phyloP scores from a whole-genome alignment of 2,329 filamentous ascomycete species.

The Knufia petricola region DNA sequence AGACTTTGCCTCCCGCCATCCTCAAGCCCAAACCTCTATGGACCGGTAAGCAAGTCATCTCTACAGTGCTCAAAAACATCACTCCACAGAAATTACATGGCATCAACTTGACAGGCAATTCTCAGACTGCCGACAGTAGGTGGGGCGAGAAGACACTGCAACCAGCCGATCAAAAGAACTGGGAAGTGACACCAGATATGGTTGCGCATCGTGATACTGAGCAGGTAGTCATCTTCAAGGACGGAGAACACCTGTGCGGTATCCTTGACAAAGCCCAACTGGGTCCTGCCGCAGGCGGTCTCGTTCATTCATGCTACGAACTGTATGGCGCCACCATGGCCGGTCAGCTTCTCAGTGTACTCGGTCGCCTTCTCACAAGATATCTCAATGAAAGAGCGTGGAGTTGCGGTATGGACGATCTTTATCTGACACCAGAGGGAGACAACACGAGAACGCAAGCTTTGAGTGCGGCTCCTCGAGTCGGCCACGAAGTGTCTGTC shows the following conservation, averaged over 20 bases:
- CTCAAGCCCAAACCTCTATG: constrained; percentile 72
- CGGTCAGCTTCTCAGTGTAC: constrained; percentile 76
- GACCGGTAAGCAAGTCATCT: constrained; percentile 95
- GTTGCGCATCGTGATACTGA: constrained; percentile 50
- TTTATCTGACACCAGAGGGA: constrained; percentile 71
- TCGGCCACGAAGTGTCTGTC: constrained; percentile 71
- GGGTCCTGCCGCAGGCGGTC: constrained; percentile 72
- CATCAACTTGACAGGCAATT: constrained; percentile 69
- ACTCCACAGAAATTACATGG: constrained; percentile 65
- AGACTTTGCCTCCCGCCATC: constrained; percentile 70
- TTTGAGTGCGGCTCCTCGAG: constrained; percentile 54
- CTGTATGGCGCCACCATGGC: constrained; percentile 81
- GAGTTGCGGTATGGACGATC: constrained; percentile 93
- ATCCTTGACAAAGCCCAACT: constrained; percentile 95
- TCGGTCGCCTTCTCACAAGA: constrained; percentile 81
- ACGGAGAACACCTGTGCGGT: constrained; percentile 79
- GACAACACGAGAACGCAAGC: constrained; percentile 61
- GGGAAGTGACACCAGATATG: constrained; percentile 17
- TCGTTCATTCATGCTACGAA: constrained; percentile 89
- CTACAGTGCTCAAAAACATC: constrained; percentile 87
- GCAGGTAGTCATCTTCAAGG: constrained; percentile 67
- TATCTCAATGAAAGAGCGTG: constrained; percentile 90
- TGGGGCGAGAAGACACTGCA: constrained; percentile 53
- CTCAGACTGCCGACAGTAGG: constrained; percentile 64
- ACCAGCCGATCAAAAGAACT: constrained; percentile 34